phyloP scores from a whole-genome alignment of 2,329 filamentous ascomycete genomes.

The Penicillium palitans region DNA sequence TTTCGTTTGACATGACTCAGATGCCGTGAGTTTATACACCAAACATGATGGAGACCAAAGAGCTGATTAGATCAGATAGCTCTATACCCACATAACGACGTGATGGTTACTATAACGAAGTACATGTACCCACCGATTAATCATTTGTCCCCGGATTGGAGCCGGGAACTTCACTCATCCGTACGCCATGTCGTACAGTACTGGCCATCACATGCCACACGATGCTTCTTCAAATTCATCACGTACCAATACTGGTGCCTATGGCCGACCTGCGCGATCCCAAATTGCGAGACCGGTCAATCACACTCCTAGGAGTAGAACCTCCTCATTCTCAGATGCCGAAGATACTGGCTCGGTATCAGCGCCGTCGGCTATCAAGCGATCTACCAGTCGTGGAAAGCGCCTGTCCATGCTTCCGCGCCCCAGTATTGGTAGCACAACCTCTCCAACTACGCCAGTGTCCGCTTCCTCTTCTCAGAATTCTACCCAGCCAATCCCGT shows the following conservation, averaged over 20 bases:
- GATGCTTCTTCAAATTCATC: slow-evolving; percentile 29
- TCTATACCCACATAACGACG: slow-evolving; percentile 13
- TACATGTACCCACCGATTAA: slow-evolving; percentile 23
- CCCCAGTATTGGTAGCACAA: slow-evolving; percentile 25
- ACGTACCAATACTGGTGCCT: slow-evolving; percentile 20
- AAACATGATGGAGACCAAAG: not conserved
- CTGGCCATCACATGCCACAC: slow-evolving; percentile 33
- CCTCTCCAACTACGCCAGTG: slow-evolving; percentile 19
- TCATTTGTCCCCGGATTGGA: slow-evolving; percentile 31
- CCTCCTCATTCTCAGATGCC: slow-evolving; percentile 32
- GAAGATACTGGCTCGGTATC: slow-evolving; percentile 25
- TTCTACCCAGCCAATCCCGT: slow-evolving; percentile 12
- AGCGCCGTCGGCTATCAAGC: slow-evolving; percentile 23
- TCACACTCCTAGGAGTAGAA: slow-evolving; percentile 23
- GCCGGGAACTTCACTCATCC: slow-evolving; percentile 25
- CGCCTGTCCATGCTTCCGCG: slow-evolving; percentile 34
- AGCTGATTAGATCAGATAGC: slow-evolving; percentile 1
- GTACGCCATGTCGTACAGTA: slow-evolving; percentile 41
- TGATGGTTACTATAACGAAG: slow-evolving; percentile 35
- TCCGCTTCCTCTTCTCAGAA: slow-evolving; percentile 16
- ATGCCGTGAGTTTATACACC: not conserved
- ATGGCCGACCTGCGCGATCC: slow-evolving; percentile 25
- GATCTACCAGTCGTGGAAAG: slow-evolving; percentile 24
- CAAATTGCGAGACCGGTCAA: slow-evolving; percentile 30
- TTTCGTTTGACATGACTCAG: slow-evolving; percentile 3